Percentiles rank a stretch among this genome's conserved stretches.
phyloP scores from a whole-genome alignment of 495 filamentous ascomycete genomes.

The Podospora pseudoanserina region DNA sequence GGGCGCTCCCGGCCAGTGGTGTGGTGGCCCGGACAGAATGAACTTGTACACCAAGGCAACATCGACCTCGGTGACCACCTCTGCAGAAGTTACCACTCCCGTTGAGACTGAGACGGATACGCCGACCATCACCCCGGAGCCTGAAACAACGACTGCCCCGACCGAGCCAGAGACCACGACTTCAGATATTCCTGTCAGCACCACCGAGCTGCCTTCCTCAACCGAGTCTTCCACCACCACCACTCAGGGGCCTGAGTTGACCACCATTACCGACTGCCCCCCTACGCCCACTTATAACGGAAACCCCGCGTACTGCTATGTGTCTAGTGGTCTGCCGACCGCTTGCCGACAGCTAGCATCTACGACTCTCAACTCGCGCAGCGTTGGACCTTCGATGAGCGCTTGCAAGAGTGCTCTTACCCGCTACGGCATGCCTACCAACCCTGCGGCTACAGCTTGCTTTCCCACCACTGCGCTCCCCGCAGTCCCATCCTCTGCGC shows the following conservation, averaged over 20 bases:
- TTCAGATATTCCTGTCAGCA: background rate
- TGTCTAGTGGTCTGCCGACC: background rate
- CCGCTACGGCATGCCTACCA: background rate
- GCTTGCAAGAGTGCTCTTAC: background rate
- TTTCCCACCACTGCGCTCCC: background rate
- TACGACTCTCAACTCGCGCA: background rate
- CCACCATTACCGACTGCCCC: background rate
- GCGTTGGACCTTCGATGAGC: background rate
- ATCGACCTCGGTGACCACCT: background rate
- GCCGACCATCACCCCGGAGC: background rate
- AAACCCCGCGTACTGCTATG: background rate
- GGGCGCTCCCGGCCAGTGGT: constrained; percentile 9
- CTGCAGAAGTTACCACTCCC: background rate
- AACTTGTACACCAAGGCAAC: constrained; percentile 7
- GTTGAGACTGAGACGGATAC: background rate
- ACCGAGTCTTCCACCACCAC: constrained; percentile 2
- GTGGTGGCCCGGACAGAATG: constrained; percentile 8
- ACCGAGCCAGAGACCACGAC: background rate
- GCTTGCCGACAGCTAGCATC: background rate
- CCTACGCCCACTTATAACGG: background rate
- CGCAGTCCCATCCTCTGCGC: background rate
- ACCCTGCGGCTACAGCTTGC: background rate
- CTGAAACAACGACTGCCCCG: background rate
- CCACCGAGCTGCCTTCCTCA: background rate
- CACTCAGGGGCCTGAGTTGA: background rate